Base-by-base conservation (phyloP, 2,329 filamentous ascomycete genomes). In the Fusarium ramigenum region DNA sequence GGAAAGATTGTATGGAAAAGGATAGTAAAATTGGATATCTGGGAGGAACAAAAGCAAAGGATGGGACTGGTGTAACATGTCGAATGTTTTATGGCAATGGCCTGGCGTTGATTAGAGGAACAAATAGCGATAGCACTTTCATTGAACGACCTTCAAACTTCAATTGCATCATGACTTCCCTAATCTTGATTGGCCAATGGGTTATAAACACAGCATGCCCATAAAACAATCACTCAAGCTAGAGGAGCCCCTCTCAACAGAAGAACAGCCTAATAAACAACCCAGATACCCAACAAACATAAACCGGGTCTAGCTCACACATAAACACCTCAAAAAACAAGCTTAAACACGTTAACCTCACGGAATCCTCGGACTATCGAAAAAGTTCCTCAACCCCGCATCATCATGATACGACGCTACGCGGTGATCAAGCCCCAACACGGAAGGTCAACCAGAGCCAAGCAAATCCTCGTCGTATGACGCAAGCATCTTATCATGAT, bases 401-500 rank as follows among this genome's bases (percentile, higher is more conserved):
- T 62, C 16, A 23, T 14, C 12, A 2, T 16, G 18, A 61, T 69
- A 36, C 70, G n/a, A 73, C 56, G 58, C 57, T 37, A 30, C 58
- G 16, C 70, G 61, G 70, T 60, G 34, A 60, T 54, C 37, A 0
- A 16, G 28, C 19, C 70, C 66, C 58, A 73, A 73, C 23, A 52
- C 1, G 66, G 70, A 73, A 73, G 70, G 70, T 73, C 40, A 34
- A 53, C 9, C 21, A 49, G 5, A 49, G 57, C 70, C 70, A 73
- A 73, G 70, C 37, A 50, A 25, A 4, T 30, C 25, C 28, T 61
- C 19, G 37, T 50, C 39, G 30, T 61, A 70, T 73, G 70, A 73
- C 62, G 66, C 66, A 65, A 42, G 30, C 37, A 39, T 21, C 66
- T 70, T 73, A 73, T 73, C 70, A 16, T 67, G 47, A 42, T 46